Percentiles rank a stretch among this genome's conserved stretches.
phyloP scores from a whole-genome alignment of 2,329 filamentous ascomycete genomes.

The Mycosphaerella arachidis region DNA sequence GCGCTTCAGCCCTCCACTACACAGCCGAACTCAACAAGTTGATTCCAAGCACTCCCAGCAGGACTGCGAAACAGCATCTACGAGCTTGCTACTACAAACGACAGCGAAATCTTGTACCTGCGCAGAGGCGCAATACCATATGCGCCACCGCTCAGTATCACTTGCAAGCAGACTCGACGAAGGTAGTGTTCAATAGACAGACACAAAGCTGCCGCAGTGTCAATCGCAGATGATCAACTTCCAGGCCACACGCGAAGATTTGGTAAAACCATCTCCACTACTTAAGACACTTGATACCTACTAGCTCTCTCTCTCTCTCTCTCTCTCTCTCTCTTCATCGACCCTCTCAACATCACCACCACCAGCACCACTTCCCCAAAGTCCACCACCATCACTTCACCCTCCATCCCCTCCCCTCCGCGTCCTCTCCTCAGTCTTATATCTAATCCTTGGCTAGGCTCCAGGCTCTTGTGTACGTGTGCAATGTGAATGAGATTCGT shows the following conservation, averaged over 20 bases:
- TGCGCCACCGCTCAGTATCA: background rate
- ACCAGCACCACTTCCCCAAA: too few relatives aligned
- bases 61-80: background rate
- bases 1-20: background rate
- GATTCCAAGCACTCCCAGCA: background rate
- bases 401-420: too few relatives aligned
- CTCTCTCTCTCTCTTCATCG: too few relatives aligned
- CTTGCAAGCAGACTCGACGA: background rate
- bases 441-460: too few relatives aligned
- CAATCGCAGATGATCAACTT: background rate
- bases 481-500: too few relatives aligned
- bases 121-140: background rate
- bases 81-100: background rate
- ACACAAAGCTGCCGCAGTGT: background rate
- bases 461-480: too few relatives aligned
- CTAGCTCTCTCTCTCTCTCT: too few relatives aligned
- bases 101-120: background rate
- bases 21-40: background rate
- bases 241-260: background rate
- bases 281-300: too few relatives aligned
- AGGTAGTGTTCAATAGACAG: too few relatives aligned
- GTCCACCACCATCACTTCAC: too few relatives aligned
- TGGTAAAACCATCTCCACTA: background rate
- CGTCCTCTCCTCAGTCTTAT: too few relatives aligned
- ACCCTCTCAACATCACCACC: too few relatives aligned